Conservation (phyloP, 2,329 filamentous ascomycete genomes). For the Cladophialophora psammophila region DNA sequence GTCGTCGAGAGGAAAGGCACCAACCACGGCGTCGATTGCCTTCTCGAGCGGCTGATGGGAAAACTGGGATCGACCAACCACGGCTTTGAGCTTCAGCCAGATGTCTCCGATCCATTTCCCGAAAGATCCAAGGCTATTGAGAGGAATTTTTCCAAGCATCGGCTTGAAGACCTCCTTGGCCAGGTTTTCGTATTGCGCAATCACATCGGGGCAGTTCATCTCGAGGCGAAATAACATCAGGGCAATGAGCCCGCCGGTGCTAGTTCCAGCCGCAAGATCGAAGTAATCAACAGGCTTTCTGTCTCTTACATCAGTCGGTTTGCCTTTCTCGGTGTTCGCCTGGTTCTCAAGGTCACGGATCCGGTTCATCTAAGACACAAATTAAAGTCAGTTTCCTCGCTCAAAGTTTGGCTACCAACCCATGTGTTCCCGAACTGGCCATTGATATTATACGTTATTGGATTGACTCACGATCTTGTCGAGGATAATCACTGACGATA, state of each 20-base stretch:
- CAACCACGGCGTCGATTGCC: conserved; percentile 34
- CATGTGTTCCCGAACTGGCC: background rate
- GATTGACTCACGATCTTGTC: conserved; percentile 19
- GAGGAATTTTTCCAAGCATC: conserved; percentile 23
- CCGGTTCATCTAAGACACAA: conserved; percentile 23
- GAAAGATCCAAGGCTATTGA: conserved; percentile 26
- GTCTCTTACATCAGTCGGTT: conserved; percentile 19
- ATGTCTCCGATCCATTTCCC: conserved; percentile 30
- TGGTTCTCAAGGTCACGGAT: conserved; percentile 34
- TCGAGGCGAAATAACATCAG: conserved; percentile 39
- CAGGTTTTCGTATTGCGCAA: conserved; percentile 29
- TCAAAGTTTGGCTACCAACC: background rate
- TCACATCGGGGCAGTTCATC: conserved; percentile 34
- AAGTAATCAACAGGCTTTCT: conserved; percentile 36
- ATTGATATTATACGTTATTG: background rate
- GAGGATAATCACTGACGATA: conserved; percentile 35
- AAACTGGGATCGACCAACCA: conserved; percentile 24
- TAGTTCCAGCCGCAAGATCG: conserved; percentile 39
- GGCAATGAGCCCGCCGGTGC: conserved; percentile 39
- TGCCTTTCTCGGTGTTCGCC: conserved; percentile 4
- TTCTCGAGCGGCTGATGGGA: conserved; percentile 30
- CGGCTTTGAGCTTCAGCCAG: conserved; percentile 30
- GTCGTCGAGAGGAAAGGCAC: conserved; percentile 29
- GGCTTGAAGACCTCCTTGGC: conserved; percentile 34
- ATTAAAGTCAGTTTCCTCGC: background rate